Conservation (phyloP, 805 yeast genomes). For the Hemisphaericaspora nanyangensis region DNA sequence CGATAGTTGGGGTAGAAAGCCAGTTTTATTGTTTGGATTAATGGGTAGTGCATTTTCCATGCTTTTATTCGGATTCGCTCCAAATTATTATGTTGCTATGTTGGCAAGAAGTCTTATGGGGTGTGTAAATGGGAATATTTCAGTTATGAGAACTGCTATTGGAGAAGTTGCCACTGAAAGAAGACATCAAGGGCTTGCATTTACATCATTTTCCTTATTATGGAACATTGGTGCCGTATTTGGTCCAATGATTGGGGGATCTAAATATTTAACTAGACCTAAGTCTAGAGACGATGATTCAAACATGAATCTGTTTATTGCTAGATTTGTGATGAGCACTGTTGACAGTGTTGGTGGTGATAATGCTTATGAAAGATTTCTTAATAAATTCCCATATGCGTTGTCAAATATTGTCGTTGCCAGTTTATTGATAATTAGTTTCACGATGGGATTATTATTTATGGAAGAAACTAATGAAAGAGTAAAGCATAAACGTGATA, state of each 20-base stretch:
- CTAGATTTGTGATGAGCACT: background rate
- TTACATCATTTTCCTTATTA: conserved; percentile 10
- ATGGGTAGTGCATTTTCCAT: conserved; percentile 23
- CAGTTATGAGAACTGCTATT: conserved; percentile 10
- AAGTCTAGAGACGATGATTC: conserved; percentile 1
- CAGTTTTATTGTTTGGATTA: conserved; percentile 22
- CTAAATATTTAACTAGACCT: conserved; percentile 49
- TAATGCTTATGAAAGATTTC: conserved; percentile 6
- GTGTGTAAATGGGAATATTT: conserved; percentile 13
- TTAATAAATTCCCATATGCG: conserved; percentile 18
- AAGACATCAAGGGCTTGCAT: conserved; percentile 13
- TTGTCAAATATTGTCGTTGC: conserved; percentile 21
- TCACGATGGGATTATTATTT: conserved; percentile 16
- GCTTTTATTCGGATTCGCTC: conserved; percentile 25
- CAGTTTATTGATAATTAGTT: conserved; percentile 11
- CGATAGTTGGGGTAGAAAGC: conserved; percentile 26
- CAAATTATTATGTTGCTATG: conserved; percentile 25
- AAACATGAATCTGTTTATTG: background rate
- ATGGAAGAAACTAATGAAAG: conserved; percentile 19
- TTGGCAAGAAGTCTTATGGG: conserved; percentile 27
- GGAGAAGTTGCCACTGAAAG: conserved; percentile 13
- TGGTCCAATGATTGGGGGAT: conserved; percentile 15
- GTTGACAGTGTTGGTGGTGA: background rate
- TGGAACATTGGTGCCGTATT: conserved; percentile 14
- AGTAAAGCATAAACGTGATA: conserved; percentile 11